Conservation (phyloP, 257 asterid species). For the Galeopsis tetrahit region DNA sequence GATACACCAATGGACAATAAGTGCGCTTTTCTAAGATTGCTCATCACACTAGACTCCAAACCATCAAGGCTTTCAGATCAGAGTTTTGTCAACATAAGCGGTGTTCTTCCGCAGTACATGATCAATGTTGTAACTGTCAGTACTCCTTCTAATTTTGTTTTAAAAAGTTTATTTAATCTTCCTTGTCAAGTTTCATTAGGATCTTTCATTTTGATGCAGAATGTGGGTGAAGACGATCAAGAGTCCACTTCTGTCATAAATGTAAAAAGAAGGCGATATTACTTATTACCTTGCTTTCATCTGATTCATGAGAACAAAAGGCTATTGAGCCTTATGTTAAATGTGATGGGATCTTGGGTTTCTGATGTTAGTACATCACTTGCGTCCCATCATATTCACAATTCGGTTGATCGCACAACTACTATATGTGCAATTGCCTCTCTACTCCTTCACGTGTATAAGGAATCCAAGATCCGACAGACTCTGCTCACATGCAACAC, state of each 20-base stretch:
- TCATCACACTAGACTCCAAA: conserved; percentile 59
- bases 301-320: conserved; percentile 56
- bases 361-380: conserved; percentile 44
- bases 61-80: conserved; percentile 67
- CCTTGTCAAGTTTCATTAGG: background rate
- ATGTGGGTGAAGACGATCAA: conserved; percentile 39
- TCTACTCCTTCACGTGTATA: conserved; percentile 51
- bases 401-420: conserved; percentile 40
- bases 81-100: conserved; percentile 58
- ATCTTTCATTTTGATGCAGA: conserved; percentile 43
- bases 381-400: conserved; percentile 27
- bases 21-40: conserved; percentile 77
- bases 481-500: conserved; percentile 48
- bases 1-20: conserved; percentile 64
- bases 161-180: conserved; percentile 8
- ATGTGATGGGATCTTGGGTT: conserved; percentile 56
- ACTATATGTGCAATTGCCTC: conserved; percentile 43
- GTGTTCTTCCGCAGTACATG: conserved; percentile 68
- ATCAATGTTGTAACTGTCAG: conserved; percentile 59
- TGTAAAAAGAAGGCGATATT: conserved; percentile 52
- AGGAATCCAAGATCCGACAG: conserved; percentile 60
- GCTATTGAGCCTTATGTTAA: conserved; percentile 50
- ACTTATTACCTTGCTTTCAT: conserved; percentile 66
- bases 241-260: conserved; percentile 36
- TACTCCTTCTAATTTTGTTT: conserved; percentile 15